phyloP scores from a whole-genome alignment of 176 grass and related monocot species.

The Carex littledalei region DNA sequence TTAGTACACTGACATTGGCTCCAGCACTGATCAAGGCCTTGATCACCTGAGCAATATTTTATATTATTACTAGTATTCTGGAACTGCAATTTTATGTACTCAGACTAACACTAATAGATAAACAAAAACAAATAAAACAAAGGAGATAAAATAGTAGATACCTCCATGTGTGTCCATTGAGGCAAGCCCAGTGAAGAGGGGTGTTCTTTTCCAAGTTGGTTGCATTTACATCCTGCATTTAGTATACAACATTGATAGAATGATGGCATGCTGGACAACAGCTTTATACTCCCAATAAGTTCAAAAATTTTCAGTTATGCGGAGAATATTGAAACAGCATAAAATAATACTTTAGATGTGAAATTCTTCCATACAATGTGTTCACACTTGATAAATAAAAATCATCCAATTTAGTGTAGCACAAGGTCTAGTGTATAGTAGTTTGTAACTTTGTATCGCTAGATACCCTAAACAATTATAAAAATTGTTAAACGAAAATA shows the following conservation, averaged over 20 bases:
- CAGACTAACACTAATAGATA: not conserved
- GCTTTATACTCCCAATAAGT: not conserved
- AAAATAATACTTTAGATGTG: not conserved
- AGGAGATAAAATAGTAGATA: slow-evolving; percentile 2
- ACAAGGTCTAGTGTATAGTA: not conserved
- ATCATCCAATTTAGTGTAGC: not conserved
- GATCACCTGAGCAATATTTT: slow-evolving; percentile 47
- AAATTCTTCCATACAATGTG: not conserved
- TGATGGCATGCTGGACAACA: not conserved
- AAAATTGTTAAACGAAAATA: not conserved
- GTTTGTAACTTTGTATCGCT: not conserved
- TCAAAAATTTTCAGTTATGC: not conserved
- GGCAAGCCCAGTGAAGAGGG: slow-evolving; percentile 85
- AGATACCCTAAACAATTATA: not conserved
- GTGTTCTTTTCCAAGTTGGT: slow-evolving; percentile 82
- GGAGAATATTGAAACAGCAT: not conserved
- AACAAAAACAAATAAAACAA: not conserved
- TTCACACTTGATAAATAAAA: not conserved
- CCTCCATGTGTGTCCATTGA: slow-evolving; percentile 82
- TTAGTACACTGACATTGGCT: slow-evolving; percentile 64
- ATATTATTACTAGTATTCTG: not conserved
- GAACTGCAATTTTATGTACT: not conserved
- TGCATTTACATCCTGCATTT: slow-evolving; percentile 72
- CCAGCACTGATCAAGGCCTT: slow-evolving; percentile 66
- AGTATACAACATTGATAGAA: not conserved